Percentiles rank a stretch among this genome's conserved stretches.
phyloP scores from a whole-genome alignment of 306 rosid genomes.

The Psophocarpus tetragonolobus region DNA sequence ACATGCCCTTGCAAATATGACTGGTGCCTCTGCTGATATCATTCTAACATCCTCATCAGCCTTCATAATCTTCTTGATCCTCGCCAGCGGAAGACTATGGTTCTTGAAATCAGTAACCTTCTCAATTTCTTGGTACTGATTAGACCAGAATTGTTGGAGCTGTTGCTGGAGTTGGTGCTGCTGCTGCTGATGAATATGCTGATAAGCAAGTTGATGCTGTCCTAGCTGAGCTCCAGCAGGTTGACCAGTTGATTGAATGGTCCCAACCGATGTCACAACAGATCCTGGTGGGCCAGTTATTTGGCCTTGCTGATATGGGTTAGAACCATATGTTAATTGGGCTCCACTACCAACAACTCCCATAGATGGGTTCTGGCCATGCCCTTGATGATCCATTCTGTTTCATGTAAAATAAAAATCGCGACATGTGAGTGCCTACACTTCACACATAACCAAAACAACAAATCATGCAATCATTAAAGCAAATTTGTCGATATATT shows the following conservation, averaged over 20 bases:
- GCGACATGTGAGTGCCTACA: neutral
- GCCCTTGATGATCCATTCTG: conserved; percentile 67
- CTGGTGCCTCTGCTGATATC: conserved; percentile 62
- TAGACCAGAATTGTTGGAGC: conserved; percentile 47
- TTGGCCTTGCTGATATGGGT: conserved; percentile 50
- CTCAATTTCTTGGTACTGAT: conserved; percentile 55
- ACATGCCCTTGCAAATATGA: conserved; percentile 58
- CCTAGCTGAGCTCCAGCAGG: conserved; percentile 56
- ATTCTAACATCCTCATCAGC: conserved; percentile 60
- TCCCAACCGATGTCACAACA: conserved; percentile 41
- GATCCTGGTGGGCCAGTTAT: conserved; percentile 44
- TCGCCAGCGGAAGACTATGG: conserved; percentile 60
- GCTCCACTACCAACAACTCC: conserved; percentile 50
- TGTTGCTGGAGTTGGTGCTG: conserved; percentile 62
- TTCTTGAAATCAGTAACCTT: conserved; percentile 57
- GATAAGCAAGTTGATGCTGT: conserved; percentile 60
- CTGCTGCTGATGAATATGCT: conserved; percentile 63
- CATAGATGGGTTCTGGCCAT: conserved; percentile 48
- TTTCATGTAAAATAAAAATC: conserved; percentile 26
- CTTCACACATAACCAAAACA: conserved; percentile 10
- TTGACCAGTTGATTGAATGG: conserved; percentile 45
- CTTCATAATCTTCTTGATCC: conserved; percentile 65
- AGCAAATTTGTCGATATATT: neutral
- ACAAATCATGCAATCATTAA: conserved; percentile 21
- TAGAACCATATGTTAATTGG: conserved; percentile 47